Evolutionary conservation across 2,329 filamentous ascomycete species (phyloP).

Genomic region (Aspergillus nomiae): DNA sequence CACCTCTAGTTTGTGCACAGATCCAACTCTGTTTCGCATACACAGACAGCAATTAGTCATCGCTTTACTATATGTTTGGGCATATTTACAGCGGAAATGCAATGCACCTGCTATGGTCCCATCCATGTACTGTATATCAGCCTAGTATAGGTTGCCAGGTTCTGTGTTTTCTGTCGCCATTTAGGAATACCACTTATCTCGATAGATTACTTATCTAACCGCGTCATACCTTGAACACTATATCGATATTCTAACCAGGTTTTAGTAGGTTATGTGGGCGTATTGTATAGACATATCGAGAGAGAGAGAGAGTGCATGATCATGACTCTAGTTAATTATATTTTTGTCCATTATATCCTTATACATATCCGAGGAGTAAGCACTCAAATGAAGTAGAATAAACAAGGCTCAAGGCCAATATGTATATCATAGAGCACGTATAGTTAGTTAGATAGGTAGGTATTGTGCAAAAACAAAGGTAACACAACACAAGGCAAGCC

Average conservation of each 20-base stretch:
- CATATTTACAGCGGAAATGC: background rate
- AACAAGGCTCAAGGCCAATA: background rate
- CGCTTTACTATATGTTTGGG: background rate
- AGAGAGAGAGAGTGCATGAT: background rate
- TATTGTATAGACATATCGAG: conserved; percentile 5
- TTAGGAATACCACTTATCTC: background rate
- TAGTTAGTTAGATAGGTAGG: background rate
- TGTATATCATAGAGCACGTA: background rate
- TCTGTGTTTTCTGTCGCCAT: background rate
- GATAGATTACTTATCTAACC: background rate
- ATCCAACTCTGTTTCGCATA: background rate
- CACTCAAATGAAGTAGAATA: background rate
- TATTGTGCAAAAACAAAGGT: background rate
- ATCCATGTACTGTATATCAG: background rate
- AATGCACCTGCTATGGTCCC: background rate
- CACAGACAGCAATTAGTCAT: background rate
- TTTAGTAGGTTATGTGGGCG: background rate
- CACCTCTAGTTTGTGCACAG: background rate
- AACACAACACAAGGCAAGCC: background rate
- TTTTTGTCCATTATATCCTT: conserved; percentile 5
- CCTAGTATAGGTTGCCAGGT: background rate
- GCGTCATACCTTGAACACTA: background rate
- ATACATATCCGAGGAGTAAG: conserved; percentile 2
- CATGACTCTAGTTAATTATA: background rate
- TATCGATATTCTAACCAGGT: background rate